These are phyloP conservation scores for Fraxinus cuspidata DNA, from an alignment of 257 asterid genomes.

Conservation along the genomic window DNA sequence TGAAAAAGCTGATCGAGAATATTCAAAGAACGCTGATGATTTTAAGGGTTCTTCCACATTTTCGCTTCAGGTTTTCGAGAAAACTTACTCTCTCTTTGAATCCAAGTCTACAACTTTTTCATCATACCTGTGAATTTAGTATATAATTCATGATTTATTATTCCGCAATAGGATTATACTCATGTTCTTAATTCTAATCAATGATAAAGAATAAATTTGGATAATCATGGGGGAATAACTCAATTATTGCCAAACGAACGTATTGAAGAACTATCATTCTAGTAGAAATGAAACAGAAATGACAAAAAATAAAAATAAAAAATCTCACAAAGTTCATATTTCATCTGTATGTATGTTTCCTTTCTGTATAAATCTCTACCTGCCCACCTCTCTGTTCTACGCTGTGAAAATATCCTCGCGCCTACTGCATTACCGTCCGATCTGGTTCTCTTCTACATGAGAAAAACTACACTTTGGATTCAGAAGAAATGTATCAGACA, in stretches of 20 bases:
- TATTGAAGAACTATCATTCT: no score
- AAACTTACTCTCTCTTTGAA: not conserved
- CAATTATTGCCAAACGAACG: no score
- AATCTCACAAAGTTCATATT: no score
- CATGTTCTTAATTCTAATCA: no score
- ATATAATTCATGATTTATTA: not conserved
- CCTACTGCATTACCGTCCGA: not conserved
- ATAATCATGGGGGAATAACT: no score
- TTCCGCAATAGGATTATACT: not conserved
- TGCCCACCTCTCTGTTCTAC: not conserved
- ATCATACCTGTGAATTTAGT: not conserved
- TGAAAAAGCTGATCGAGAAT: conserved; percentile 29
- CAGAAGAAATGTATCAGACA: no score
- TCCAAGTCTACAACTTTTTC: not conserved
- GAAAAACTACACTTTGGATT: not conserved
- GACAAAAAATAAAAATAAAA: not conserved
- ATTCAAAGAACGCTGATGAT: conserved; percentile 31
- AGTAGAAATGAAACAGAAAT: not conserved
- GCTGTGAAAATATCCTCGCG: not conserved
- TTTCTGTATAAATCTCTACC: not conserved
- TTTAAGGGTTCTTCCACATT: conserved; percentile 30
- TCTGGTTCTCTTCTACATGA: not conserved
- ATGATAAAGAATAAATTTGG: no score
- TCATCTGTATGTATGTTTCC: not conserved
- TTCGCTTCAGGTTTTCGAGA: conserved; percentile 47